Percentiles rank a stretch among this genome's conserved stretches.
phyloP scores from a whole-genome alignment of 2,329 filamentous ascomycete genomes.

The Claviceps africana region DNA sequence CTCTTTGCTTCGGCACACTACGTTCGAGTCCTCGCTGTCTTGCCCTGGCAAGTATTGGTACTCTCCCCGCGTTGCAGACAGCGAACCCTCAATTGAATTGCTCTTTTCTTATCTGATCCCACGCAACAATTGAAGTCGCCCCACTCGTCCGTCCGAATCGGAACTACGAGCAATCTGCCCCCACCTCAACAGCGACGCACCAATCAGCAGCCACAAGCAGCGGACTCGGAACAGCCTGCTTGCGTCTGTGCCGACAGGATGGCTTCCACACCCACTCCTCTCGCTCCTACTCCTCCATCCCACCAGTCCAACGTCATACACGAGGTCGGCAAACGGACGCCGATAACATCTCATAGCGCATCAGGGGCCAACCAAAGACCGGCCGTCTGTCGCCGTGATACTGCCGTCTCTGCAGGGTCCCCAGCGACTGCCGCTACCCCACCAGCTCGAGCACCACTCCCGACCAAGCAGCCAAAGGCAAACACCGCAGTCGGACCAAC shows the following conservation, averaged over 20 bases:
- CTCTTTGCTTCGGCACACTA: neutral
- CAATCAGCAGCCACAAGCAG: neutral
- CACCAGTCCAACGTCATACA: neutral
- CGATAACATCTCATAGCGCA: neutral
- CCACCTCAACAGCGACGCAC: slow-evolving; percentile 5
- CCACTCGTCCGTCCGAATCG: slow-evolving; percentile 10
- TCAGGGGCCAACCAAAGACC: neutral
- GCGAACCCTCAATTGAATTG: neutral
- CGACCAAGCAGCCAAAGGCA: slow-evolving; percentile 8
- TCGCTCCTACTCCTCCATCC: slow-evolving; percentile 10
- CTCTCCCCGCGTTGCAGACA: neutral
- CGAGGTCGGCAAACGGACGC: neutral
- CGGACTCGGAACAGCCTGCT: slow-evolving; percentile 5
- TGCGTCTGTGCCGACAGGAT: slow-evolving; percentile 10
- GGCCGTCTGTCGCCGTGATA: slow-evolving; percentile 7
- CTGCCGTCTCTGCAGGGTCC: slow-evolving; percentile 6
- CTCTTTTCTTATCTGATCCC: slow-evolving; percentile 6
- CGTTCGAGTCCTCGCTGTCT: neutral
- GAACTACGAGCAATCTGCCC: slow-evolving; percentile 14
- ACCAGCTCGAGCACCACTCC: slow-evolving; percentile 13
- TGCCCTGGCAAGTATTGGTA: neutral
- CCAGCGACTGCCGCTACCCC: slow-evolving; percentile 9
- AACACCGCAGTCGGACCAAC: slow-evolving; percentile 13
- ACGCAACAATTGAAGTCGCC: neutral
- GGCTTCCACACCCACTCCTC: slow-evolving; percentile 9